Evolutionary conservation across 2,329 filamentous ascomycete genomes (phyloP).

Genomic region (Cladorrhinum sp.): DNA sequence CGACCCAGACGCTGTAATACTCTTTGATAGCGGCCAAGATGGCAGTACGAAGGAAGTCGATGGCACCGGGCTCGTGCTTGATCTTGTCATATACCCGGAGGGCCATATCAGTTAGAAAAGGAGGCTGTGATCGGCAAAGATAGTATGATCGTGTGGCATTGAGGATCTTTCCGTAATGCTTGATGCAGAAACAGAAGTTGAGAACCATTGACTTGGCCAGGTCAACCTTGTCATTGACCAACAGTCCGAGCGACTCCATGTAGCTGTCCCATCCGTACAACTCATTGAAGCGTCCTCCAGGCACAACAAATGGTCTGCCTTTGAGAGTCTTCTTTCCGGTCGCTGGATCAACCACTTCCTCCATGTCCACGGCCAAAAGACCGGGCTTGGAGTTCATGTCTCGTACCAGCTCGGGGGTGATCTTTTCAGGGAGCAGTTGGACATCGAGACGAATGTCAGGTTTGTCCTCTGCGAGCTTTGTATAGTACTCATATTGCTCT

Average conservation of each 20-base stretch:
- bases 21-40: conserved; percentile 95
- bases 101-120: conserved; percentile 96
- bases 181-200: conserved; percentile 97
- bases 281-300: conserved; percentile 96
- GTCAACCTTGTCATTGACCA: conserved; percentile 80
- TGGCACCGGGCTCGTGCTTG: conserved; percentile 74
- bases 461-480: conserved; percentile 68
- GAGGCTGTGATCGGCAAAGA: conserved; percentile 87
- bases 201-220: conserved; percentile 91
- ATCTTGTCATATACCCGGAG: conserved; percentile 91
- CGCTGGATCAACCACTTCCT: conserved; percentile 64
- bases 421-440: conserved; percentile 69
- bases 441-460: conserved; percentile 89
- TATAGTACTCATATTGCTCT: conserved; percentile 88
- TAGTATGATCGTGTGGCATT: conserved; percentile 98
- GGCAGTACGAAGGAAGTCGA: conserved; percentile 76
- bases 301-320: conserved; percentile 93
- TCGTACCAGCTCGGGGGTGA: conserved; percentile 77
- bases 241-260: conserved; percentile 89
- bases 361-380: conserved; percentile 85
- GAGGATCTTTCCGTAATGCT: conserved; percentile 96
- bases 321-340: conserved; percentile 69
- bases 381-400: conserved; percentile 86
- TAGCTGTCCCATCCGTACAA: conserved; percentile 99
- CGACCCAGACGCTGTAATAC: conserved; percentile 86